Conservation (phyloP, 371 early-diverging fungal species). For the Gilbertella persicaria region DNA sequence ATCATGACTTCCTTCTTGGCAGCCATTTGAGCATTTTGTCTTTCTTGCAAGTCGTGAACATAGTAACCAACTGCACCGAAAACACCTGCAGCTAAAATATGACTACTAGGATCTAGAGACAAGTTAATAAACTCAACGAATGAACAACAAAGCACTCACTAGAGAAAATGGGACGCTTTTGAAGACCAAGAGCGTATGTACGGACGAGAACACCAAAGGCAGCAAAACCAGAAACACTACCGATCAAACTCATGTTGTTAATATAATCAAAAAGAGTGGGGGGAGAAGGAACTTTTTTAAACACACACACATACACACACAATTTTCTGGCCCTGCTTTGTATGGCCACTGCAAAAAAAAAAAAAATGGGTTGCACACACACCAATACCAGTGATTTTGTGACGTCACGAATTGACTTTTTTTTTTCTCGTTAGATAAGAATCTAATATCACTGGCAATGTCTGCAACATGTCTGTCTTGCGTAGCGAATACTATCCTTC, state of each 20-base stretch:
- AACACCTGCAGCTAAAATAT: constrained; percentile 40
- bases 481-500: no score
- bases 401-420: no score
- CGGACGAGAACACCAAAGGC: constrained; percentile 56
- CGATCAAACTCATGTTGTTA: constrained; percentile 42
- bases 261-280: constrained; percentile 12
- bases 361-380: no score
- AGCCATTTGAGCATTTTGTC: constrained; percentile 45
- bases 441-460: no score
- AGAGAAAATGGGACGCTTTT: constrained; percentile 50
- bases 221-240: constrained; percentile 54
- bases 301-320: no score
- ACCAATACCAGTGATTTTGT: no score
- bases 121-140: neutral
- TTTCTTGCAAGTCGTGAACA: constrained; percentile 38
- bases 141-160: constrained; percentile 28
- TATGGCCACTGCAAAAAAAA: no score
- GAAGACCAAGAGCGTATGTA: constrained; percentile 53
- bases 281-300: constrained; percentile 7
- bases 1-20: constrained; percentile 50
- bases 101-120: constrained; percentile 38
- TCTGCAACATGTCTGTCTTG: no score
- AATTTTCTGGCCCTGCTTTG: no score
- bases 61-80: constrained; percentile 53
- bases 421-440: no score